Conservation (phyloP, 2,329 filamentous ascomycete species). For the Aspergillus neotritici region DNA sequence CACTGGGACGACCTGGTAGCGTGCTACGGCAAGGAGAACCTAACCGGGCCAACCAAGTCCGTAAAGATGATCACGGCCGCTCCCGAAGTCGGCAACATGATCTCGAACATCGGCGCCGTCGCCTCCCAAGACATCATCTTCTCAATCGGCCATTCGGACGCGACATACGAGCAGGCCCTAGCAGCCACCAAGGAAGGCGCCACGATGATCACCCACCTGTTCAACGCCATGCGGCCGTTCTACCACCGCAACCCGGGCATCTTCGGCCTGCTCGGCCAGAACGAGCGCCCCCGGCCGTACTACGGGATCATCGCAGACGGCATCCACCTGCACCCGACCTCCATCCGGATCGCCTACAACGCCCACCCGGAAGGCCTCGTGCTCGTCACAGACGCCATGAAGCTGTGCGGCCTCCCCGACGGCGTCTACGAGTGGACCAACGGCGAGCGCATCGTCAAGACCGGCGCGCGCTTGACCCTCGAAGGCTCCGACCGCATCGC, state of each 20-base stretch:
- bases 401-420: constrained; percentile 75
- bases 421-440: constrained; percentile 85
- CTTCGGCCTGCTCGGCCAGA: constrained; percentile 74
- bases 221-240: constrained; percentile 88
- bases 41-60: constrained; percentile 35
- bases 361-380: constrained; percentile 80
- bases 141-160: constrained; percentile 81
- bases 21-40: constrained; percentile 62
- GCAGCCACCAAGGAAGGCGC: constrained; percentile 67
- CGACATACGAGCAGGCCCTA: constrained; percentile 76
- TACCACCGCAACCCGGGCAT: constrained; percentile 88
- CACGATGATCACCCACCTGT: constrained; percentile 86
- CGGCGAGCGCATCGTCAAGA: constrained; percentile 53
- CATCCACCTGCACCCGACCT: constrained; percentile 82
- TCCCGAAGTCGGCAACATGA: constrained; percentile 71
- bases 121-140: constrained; percentile 62
- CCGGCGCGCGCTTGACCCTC: constrained; percentile 64
- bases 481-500: constrained; percentile 76
- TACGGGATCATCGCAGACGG: constrained; percentile 90
- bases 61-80: constrained; percentile 83
- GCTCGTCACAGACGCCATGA: constrained; percentile 89
- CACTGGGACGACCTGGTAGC: constrained; percentile 53
- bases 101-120: constrained; percentile 61
- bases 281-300: constrained; percentile 56
- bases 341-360: constrained; percentile 82